Percentiles rank a stretch among this genome's conserved stretches.
Conservation (phyloP, 2,329 filamentous ascomycete genomes). For the Talaromyces albobiverticillius region DNA sequence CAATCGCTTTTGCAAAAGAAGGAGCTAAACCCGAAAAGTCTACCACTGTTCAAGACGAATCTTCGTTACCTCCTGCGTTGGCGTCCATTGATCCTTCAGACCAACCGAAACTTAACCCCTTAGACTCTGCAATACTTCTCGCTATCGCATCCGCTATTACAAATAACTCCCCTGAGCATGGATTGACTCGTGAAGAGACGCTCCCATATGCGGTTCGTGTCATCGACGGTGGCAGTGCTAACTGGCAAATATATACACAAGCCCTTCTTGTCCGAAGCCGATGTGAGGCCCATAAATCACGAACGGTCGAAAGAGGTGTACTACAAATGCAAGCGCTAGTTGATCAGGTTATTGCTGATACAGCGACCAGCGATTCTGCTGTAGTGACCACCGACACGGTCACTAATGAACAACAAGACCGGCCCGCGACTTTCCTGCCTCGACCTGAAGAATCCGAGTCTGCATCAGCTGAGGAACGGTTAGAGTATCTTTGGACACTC, state of each 20-base stretch:
- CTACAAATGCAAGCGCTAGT: conserved; percentile 93
- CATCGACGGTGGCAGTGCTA: conserved; percentile 81
- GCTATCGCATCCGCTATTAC: conserved; percentile 78
- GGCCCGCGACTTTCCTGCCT: conserved; percentile 77
- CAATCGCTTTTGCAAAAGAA: conserved; percentile 71
- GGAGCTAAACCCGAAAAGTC: conserved; percentile 36
- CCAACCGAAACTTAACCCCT: conserved; percentile 75
- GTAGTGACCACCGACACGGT: conserved; percentile 24
- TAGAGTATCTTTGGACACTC: conserved; percentile 80
- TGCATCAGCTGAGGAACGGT: conserved; percentile 67
- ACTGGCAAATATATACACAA: conserved; percentile 98
- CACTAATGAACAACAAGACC: conserved; percentile 35
- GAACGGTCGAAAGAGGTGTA: conserved; percentile 84
- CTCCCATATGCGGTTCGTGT: conserved; percentile 87
- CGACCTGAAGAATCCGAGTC: conserved; percentile 72
- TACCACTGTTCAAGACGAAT: conserved; percentile 40
- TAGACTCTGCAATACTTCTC: conserved; percentile 88
- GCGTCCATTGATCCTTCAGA: conserved; percentile 68
- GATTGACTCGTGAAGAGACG: conserved; percentile 88
- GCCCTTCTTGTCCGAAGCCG: conserved; percentile 84
- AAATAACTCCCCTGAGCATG: conserved; percentile 80
- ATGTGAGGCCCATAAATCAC: conserved; percentile 81
- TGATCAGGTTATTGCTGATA: conserved; percentile 91
- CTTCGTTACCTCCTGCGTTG: conserved; percentile 59
- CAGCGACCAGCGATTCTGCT: conserved; percentile 45